Percentiles rank a stretch among this genome's conserved stretches.
Conservation (phyloP, 2,329 filamentous ascomycete species). For the Claviceps sp. region DNA sequence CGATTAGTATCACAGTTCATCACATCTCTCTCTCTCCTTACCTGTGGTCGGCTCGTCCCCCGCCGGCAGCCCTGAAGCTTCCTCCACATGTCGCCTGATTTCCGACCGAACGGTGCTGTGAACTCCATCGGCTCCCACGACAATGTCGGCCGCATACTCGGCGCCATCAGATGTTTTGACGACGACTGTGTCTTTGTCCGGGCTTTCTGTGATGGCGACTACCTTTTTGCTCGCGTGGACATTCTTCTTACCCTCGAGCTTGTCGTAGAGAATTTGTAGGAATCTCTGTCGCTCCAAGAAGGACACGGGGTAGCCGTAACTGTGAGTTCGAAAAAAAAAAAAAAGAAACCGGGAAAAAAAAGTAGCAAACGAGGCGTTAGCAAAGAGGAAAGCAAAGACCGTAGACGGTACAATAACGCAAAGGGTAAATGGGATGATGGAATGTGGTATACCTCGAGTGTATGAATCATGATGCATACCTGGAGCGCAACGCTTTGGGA, state of each 20-base stretch:
- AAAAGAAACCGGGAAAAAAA: too few species aligned
- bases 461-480: background rate
- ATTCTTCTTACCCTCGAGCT: slow-evolving; percentile 16
- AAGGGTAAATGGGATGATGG: too few species aligned
- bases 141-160: slow-evolving; percentile 21
- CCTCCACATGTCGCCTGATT: slow-evolving; percentile 14
- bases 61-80: slow-evolving; percentile 5
- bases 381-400: background rate
- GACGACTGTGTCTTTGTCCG: background rate
- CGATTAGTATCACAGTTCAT: background rate
- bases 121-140: slow-evolving; percentile 30
- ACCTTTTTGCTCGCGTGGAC: slow-evolving; percentile 10
- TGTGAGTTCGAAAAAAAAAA: background rate
- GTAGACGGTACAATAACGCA: background rate
- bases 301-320: slow-evolving; percentile 16
- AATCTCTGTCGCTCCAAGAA: slow-evolving; percentile 24
- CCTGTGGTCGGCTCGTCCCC: slow-evolving; percentile 10
- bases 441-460: too few species aligned
- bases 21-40: slow-evolving; percentile 1
- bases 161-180: slow-evolving; percentile 22
- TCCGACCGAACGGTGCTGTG: slow-evolving; percentile 16
- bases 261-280: slow-evolving; percentile 19
- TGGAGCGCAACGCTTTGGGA: slow-evolving; percentile 2
- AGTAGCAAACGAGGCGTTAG: background rate
- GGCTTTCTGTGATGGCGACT: slow-evolving; percentile 5